These are phyloP conservation scores for Solanum boliviense DNA, from an alignment of 257 asterid genomes.

Conservation along the genomic window DNA sequence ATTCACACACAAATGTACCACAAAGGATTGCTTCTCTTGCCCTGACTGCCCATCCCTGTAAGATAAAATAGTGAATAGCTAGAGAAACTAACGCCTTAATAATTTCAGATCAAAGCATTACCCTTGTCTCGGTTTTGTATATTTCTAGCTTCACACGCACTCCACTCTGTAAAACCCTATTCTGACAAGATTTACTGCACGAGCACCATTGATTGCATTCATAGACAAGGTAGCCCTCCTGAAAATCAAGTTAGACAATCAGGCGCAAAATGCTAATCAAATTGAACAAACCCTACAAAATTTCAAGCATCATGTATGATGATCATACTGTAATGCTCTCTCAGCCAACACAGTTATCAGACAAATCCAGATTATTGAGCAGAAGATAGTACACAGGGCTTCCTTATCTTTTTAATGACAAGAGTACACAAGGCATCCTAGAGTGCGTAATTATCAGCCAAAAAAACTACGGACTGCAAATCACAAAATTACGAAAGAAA, in stretches of 20 bases:
- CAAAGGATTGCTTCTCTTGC: slow-evolving; percentile 73
- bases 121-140: slow-evolving; percentile 87
- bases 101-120: slow-evolving; percentile 10
- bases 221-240: slow-evolving; percentile 95
- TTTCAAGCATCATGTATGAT: not conserved
- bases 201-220: slow-evolving; percentile 87
- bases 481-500: not conserved
- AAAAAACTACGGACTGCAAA: not conserved
- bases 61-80: slow-evolving; percentile 12
- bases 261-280: not conserved
- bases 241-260: slow-evolving; percentile 20
- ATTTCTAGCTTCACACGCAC: slow-evolving; percentile 78
- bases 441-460: not conserved
- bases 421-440: not conserved
- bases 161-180: slow-evolving; percentile 94
- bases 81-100: not conserved
- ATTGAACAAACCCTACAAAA: not conserved
- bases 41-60: slow-evolving; percentile 98
- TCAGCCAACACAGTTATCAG: not conserved
- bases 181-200: slow-evolving; percentile 71
- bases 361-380: not conserved
- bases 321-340: not conserved
- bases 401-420: not conserved
- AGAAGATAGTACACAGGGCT: not conserved
- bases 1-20: slow-evolving; percentile 94